Conservation (phyloP, 176 grass and related monocot species). For the Zoysia pacifica region DNA sequence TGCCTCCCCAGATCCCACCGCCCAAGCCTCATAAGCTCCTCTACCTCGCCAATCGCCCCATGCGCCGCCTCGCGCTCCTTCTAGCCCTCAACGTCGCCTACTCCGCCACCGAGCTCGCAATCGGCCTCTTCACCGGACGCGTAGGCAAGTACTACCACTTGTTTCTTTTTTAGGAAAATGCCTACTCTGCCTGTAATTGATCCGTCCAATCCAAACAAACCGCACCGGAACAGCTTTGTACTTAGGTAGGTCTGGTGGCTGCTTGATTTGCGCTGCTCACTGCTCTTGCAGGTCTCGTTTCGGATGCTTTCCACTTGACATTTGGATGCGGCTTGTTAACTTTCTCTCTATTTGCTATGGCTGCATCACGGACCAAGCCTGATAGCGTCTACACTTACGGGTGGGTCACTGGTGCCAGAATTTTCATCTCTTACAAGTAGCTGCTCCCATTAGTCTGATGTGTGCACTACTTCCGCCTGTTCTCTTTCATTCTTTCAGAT, state of each 20-base stretch:
- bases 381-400: slow-evolving; percentile 81
- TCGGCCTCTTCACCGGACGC: slow-evolving; percentile 82
- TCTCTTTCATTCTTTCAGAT: slow-evolving; percentile 49
- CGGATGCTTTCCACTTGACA: slow-evolving; percentile 94
- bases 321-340: slow-evolving; percentile 91
- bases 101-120: slow-evolving; percentile 73
- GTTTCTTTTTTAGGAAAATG: too few species aligned
- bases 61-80: slow-evolving; percentile 34
- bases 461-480: not conserved
- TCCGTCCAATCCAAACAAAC: not conserved
- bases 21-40: too few species aligned
- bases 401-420: slow-evolving; percentile 48
- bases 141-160: slow-evolving; percentile 43
- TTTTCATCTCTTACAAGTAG: not conserved
- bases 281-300: slow-evolving; percentile 74
- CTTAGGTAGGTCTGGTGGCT: too few species aligned
- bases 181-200: not conserved
- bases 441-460: not conserved
- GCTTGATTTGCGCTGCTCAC: slow-evolving; percentile 3
- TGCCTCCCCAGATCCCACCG: too few species aligned
- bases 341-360: slow-evolving; percentile 93
- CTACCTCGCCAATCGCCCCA: slow-evolving; percentile 49
- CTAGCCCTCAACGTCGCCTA: slow-evolving; percentile 89
- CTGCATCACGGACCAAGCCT: slow-evolving; percentile 77
- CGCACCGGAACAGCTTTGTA: not conserved